phyloP scores from a whole-genome alignment of 805 yeast genomes.

The Candida verbasci region DNA sequence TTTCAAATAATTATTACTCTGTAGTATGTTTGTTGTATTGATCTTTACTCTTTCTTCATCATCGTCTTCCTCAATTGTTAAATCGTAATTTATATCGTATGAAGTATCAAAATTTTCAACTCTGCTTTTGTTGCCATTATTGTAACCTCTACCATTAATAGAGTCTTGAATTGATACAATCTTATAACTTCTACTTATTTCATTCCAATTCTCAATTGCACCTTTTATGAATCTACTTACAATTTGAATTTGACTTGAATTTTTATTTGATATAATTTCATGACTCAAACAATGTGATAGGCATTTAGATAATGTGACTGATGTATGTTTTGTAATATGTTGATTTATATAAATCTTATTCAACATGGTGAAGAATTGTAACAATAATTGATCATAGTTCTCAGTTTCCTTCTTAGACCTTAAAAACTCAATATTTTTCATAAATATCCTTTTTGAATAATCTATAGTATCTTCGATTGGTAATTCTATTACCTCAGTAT shows the following conservation, averaged over 20 bases:
- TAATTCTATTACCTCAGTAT: constrained; percentile 42
- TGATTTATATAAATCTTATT: constrained; percentile 31
- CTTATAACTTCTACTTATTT: constrained; percentile 16
- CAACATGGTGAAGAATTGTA: constrained; percentile 41
- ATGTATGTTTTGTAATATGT: constrained; percentile 40
- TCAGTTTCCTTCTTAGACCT: constrained; percentile 7
- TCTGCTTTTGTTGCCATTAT: not conserved
- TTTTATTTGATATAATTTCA: constrained; percentile 32
- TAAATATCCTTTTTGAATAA: constrained; percentile 37
- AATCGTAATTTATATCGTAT: constrained; percentile 30
- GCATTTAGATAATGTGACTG: constrained; percentile 39
- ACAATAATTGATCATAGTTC: constrained; percentile 26
- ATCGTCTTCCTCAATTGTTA: constrained; percentile 22
- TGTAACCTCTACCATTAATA: constrained; percentile 8
- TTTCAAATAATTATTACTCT: not conserved
- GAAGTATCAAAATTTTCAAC: constrained; percentile 16
- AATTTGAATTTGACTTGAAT: constrained; percentile 45
- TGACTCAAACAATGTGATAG: constrained; percentile 56
- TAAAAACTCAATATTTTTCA: constrained; percentile 26
- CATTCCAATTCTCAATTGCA: constrained; percentile 47
- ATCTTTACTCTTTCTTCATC: constrained; percentile 13
- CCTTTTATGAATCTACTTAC: constrained; percentile 53
- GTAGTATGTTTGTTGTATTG: constrained; percentile 14
- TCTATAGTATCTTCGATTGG: constrained; percentile 51
- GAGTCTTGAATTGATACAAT: constrained; percentile 15